These are phyloP conservation scores for Fistulifera solaris DNA, from an alignment of 108 stramenopile genomes.

Conservation along the genomic window DNA sequence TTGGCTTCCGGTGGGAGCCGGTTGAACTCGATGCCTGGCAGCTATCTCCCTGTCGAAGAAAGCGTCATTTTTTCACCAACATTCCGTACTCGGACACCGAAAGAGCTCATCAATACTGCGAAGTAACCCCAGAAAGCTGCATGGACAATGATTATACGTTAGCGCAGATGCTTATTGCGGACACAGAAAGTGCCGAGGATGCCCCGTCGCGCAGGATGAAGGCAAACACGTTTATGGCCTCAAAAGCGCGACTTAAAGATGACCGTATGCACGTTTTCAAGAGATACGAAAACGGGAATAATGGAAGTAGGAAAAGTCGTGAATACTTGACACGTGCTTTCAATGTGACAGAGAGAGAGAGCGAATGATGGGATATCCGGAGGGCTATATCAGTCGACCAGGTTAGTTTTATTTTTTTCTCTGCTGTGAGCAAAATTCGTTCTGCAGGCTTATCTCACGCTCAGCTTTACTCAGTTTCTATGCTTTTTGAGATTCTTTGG, in stretches of 20 bases:
- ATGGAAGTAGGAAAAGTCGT: not conserved
- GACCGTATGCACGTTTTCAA: constrained; percentile 15
- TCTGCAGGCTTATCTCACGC: not conserved
- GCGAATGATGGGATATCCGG: constrained; percentile 25
- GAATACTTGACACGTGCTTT: constrained; percentile 10
- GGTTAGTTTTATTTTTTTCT: no score
- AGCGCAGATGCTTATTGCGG: constrained; percentile 11
- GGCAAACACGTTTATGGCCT: constrained; percentile 8
- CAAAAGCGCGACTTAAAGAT: not conserved
- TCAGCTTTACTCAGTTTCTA: not conserved
- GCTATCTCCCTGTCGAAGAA: constrained; percentile 19
- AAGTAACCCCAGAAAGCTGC: constrained; percentile 7
- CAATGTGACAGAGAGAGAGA: constrained; percentile 22
- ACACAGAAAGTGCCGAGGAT: constrained; percentile 5
- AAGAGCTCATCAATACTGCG: not conserved
- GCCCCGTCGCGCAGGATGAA: constrained; percentile 16
- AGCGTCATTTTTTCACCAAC: constrained; percentile 18
- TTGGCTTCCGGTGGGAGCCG: constrained; percentile 10
- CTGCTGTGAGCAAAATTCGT: not conserved
- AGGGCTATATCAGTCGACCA: constrained; percentile 17
- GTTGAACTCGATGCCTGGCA: constrained; percentile 15
- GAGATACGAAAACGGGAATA: not conserved
- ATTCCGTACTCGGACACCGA: constrained; percentile 8
- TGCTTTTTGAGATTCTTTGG: not conserved
- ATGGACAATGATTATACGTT: constrained; percentile 18